A percentile compares a stretch with the other conserved stretches of the same genome.
These are phyloP conservation scores for Fabrea salina DNA, from an alignment of 169 alveolate genomes.

Conservation along the genomic window DNA sequence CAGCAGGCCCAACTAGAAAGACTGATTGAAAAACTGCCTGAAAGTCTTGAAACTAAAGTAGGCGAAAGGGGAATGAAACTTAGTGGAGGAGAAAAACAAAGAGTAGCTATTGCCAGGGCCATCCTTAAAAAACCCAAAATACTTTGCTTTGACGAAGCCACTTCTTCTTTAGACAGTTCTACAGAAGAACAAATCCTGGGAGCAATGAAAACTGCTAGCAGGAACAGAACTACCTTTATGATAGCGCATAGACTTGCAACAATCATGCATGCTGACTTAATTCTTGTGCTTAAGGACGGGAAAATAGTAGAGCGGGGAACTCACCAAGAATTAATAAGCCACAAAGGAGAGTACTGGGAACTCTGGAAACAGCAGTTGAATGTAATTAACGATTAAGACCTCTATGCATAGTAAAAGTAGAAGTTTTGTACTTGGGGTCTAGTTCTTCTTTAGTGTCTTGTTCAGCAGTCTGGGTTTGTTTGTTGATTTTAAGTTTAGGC, in stretches of 20 bases:
- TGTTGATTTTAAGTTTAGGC: no score
- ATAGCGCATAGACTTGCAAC: slow-evolving; percentile 92
- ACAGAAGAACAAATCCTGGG: slow-evolving; percentile 81
- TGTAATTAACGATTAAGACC: no score
- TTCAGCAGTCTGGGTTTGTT: no score
- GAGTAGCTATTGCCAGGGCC: slow-evolving; percentile 97
- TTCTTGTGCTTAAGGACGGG: slow-evolving; percentile 79
- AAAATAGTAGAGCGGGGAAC: slow-evolving; percentile 72
- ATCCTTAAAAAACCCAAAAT: slow-evolving; percentile 92
- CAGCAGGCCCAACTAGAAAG: slow-evolving; percentile 85
- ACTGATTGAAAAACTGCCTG: slow-evolving; percentile 79
- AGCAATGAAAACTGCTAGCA: slow-evolving; percentile 61
- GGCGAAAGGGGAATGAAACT: slow-evolving; percentile 96
- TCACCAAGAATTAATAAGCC: slow-evolving; percentile 58
- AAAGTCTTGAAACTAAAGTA: slow-evolving; percentile 89
- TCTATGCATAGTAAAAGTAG: no score
- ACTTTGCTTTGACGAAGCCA: slow-evolving; percentile 96
- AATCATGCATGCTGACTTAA: slow-evolving; percentile 73
- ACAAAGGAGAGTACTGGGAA: slow-evolving; percentile 37
- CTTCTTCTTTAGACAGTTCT: slow-evolving; percentile 93
- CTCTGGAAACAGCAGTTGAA: slow-evolving; percentile 2
- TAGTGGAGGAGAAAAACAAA: slow-evolving; percentile 98
- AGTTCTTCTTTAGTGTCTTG: no score
- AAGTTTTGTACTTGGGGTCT: no score
- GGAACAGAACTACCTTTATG: slow-evolving; percentile 81